A percentile compares a stretch with the other conserved stretches of the same genome.
Evolutionary conservation across 192 early-diverging fungal species (phyloP).

Genomic region (Entrophospora sp.): DNA sequence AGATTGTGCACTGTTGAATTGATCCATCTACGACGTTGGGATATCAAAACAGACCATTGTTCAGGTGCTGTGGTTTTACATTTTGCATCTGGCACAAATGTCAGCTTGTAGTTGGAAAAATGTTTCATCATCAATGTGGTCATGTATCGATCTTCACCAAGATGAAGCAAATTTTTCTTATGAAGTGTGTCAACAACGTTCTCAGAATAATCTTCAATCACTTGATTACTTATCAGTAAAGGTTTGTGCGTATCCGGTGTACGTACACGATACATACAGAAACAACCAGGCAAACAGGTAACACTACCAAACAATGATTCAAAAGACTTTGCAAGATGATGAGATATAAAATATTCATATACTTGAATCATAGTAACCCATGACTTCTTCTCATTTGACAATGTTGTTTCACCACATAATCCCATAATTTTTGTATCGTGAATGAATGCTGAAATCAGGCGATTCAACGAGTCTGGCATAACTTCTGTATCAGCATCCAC

Average conservation of each 20-base stretch:
- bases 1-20: constrained; percentile 99
- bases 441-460: constrained; percentile 83
- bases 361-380: constrained; percentile 99
- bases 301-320: constrained; percentile 97
- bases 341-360: constrained; percentile 97
- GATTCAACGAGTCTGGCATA: constrained; percentile 80
- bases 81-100: constrained; percentile 86
- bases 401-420: constrained; percentile 89
- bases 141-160: constrained; percentile 98
- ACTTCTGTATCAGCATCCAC: constrained; percentile 97
- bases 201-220: constrained; percentile 90
- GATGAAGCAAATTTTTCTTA: constrained; percentile 95
- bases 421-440: constrained; percentile 90
- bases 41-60: constrained; percentile 84
- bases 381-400: constrained; percentile 86
- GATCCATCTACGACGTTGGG: constrained; percentile 99
- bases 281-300: constrained; percentile 97
- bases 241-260: constrained; percentile 84
- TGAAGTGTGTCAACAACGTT: constrained; percentile 95
- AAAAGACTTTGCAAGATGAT: constrained; percentile 95
- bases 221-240: constrained; percentile 75
- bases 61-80: constrained; percentile 94
- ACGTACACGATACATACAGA: constrained; percentile 97
- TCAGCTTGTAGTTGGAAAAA: constrained; percentile 93
- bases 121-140: constrained; percentile 94